Evolutionary conservation across 2,329 filamentous ascomycete genomes (phyloP), one percentile per base, ranked within the genome.

Genomic region (Penicillium sp.): DNA sequence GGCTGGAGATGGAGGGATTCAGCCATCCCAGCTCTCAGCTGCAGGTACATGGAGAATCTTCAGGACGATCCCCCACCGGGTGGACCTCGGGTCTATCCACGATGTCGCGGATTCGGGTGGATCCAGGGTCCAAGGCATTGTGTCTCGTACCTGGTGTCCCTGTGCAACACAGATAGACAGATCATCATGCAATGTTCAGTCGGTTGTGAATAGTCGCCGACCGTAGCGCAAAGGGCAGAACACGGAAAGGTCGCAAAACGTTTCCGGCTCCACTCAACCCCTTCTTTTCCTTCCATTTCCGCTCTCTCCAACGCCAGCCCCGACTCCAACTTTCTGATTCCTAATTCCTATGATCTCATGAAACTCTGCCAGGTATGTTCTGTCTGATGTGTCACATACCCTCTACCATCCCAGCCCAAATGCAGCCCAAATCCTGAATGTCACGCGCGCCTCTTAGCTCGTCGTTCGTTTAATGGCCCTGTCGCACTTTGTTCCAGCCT

Each of bases 401-500:
- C 11, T 11, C 16, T 11, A 20, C 11, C 18, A 4, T 18, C 25
- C 4, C 28, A 30, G 28, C 31, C 31, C n/a, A 9, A 13, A 38
- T 38, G 35, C 35, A 18, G 35, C 18, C 35, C 35, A 20, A 38
- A 13, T 38, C 16, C 10, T 11, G 35, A 20, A 22, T 38, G 18
- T 36, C 35, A 38, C 35, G 35, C 35, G 35, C 16, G 31, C n/a
- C 14, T 8, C 20, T 11, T 6, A 38, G 10, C 35, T 28, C 10
- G 27, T 38, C 31, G 31, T 16, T 4, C 35, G 35, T 13, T 38
- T 13, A 20, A 11, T 36, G 35, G 10, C 18, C 35, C 45, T 50
- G 44, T 48, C 44, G 51, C 45, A 51, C 49, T 51, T 41, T 30
- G 46, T 39, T 48, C 31, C 46, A 52, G 48, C 46, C 39, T 54